phyloP scores from a whole-genome alignment of 257 asterid species.

The Salvia hispanica region DNA sequence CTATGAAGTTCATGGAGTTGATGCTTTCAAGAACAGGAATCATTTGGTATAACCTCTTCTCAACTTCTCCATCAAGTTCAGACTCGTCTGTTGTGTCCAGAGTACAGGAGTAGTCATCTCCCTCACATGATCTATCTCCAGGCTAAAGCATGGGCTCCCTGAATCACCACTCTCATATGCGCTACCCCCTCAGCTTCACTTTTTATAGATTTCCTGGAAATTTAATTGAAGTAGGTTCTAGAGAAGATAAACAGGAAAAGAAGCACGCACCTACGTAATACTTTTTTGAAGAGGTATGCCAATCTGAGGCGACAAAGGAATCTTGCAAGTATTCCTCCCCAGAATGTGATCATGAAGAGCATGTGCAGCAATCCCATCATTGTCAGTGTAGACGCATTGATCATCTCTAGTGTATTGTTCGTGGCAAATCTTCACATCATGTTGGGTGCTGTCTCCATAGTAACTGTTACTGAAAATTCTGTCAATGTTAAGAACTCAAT shows the following conservation, averaged over 20 bases:
- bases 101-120: constrained; percentile 52
- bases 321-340: constrained; percentile 46
- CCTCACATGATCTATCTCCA: constrained; percentile 68
- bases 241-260: constrained; percentile 21
- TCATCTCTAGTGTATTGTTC: constrained; percentile 60
- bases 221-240: constrained; percentile 22
- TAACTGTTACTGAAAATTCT: constrained; percentile 68
- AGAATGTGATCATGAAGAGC: constrained; percentile 51
- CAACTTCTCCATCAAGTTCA: constrained; percentile 90
- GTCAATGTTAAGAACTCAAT: constrained; percentile 68
- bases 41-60: constrained; percentile 81
- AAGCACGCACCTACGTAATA: constrained; percentile 51
- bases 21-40: constrained; percentile 76
- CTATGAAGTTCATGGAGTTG: constrained; percentile 18
- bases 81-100: constrained; percentile 80
- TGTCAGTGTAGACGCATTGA: constrained; percentile 41
- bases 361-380: constrained; percentile 63
- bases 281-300: constrained; percentile 56
- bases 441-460: constrained; percentile 69
- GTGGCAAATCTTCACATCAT: constrained; percentile 65
- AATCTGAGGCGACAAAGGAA: constrained; percentile 47
- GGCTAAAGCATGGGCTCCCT: constrained; percentile 69
- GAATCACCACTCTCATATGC: constrained; percentile 52
- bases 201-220: constrained; percentile 29
- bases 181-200: constrained; percentile 52